These are phyloP conservation scores for Saturnispora hagleri DNA, from an alignment of 805 yeast species.

Conservation along the genomic window DNA sequence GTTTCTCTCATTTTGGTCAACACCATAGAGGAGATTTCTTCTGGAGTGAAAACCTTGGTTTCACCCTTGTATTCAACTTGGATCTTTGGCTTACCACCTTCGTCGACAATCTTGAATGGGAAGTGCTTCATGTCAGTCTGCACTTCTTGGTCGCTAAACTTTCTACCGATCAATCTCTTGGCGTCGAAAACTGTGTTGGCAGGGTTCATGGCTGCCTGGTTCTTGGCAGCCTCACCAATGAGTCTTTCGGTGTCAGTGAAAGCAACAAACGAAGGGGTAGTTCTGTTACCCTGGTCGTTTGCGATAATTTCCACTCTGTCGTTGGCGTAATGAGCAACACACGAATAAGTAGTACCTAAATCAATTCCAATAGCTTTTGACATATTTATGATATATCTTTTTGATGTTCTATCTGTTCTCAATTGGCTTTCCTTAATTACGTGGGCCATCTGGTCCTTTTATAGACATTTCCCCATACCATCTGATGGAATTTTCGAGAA, in stretches of 20 bases:
- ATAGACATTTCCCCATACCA: neutral
- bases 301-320: conserved; percentile 93
- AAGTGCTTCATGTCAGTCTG: conserved; percentile 68
- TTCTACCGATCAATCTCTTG: conserved; percentile 91
- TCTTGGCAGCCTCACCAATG: conserved; percentile 95
- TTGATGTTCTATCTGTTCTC: neutral
- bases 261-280: conserved; percentile 93
- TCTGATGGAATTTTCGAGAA: neutral
- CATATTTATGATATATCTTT: conserved; percentile 14
- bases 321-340: conserved; percentile 89
- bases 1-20: conserved; percentile 79
- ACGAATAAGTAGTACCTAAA: conserved; percentile 84
- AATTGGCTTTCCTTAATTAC: no score
- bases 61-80: conserved; percentile 81
- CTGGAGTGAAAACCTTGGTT: conserved; percentile 82
- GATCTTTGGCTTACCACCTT: conserved; percentile 72
- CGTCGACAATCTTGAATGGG: conserved; percentile 75
- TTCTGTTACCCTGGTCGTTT: conserved; percentile 97
- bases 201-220: conserved; percentile 93
- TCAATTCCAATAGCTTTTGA: conserved; percentile 57
- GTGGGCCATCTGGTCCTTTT: neutral
- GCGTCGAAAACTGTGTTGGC: conserved; percentile 82
- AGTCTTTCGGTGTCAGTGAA: conserved; percentile 88
- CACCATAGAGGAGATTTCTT: conserved; percentile 92
- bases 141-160: conserved; percentile 75